Evolutionary conservation across 768 basidiomycete species (phyloP).

Genomic region (Crucibulum laeve): DNA sequence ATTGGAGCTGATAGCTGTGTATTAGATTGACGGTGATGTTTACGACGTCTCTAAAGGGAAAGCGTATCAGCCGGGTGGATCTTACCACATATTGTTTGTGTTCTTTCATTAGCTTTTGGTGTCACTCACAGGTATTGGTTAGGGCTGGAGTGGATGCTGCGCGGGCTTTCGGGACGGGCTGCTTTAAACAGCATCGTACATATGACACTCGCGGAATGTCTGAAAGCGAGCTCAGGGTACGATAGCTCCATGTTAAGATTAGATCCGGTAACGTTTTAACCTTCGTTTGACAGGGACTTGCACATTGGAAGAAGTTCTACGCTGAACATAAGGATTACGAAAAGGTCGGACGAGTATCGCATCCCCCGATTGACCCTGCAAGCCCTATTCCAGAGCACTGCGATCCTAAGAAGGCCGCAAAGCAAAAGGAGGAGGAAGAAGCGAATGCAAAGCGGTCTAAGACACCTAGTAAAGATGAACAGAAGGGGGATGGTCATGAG

Average conservation of each 20-base stretch:
- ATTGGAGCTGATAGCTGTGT: slow-evolving; percentile 9
- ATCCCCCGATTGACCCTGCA: slow-evolving; percentile 71
- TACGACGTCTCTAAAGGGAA: slow-evolving; percentile 84
- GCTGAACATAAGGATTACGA: slow-evolving; percentile 73
- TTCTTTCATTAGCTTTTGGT: slow-evolving; percentile 12
- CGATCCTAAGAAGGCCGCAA: slow-evolving; percentile 51
- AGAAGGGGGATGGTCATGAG: slow-evolving; percentile 23
- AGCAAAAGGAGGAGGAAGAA: slow-evolving; percentile 25
- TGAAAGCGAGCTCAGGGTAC: slow-evolving; percentile 65
- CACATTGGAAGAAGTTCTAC: slow-evolving; percentile 92
- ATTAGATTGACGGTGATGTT: slow-evolving; percentile 85
- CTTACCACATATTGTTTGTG: slow-evolving; percentile 68
- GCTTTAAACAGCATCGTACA: slow-evolving; percentile 86
- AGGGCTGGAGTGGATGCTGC: slow-evolving; percentile 88
- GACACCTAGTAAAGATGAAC: slow-evolving; percentile 10
- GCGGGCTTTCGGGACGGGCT: slow-evolving; percentile 89
- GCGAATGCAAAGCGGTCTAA: slow-evolving; percentile 16
- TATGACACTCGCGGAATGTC: slow-evolving; percentile 85
- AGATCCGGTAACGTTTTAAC: slow-evolving; percentile 3
- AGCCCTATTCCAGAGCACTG: slow-evolving; percentile 76
- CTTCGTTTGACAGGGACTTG: slow-evolving; percentile 50
- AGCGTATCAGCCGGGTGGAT: slow-evolving; percentile 86
- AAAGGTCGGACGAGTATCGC: slow-evolving; percentile 73
- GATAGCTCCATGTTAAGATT: slow-evolving; percentile 16
- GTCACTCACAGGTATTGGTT: slow-evolving; percentile 13